These are phyloP conservation scores for Buxus sempervirens DNA, from an alignment of 164 flowering plant genomes.

Conservation along the genomic window DNA sequence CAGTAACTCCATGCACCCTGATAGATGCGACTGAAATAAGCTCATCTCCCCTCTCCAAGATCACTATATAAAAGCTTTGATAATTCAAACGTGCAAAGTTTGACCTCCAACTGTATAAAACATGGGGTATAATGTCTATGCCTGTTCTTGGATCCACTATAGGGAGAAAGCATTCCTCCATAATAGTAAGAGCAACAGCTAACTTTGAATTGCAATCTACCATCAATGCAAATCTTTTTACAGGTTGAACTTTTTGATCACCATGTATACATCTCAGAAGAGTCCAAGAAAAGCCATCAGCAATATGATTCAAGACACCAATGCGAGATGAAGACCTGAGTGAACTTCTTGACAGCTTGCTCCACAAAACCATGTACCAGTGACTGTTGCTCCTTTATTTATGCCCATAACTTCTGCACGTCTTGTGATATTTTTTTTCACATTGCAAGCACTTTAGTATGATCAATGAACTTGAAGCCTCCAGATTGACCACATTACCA, in stretches of 20 bases:
- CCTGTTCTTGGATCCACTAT: constrained; percentile 96
- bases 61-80: too few relatives aligned
- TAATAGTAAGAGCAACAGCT: constrained; percentile 85
- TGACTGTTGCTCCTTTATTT: too few relatives aligned
- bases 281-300: constrained; percentile 68
- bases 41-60: too few relatives aligned
- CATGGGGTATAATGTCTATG: constrained; percentile 90
- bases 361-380: constrained; percentile 23
- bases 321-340: constrained; percentile 67
- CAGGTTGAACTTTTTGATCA: constrained; percentile 73
- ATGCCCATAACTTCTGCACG: too few relatives aligned
- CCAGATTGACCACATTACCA: constrained; percentile 54
- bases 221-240: constrained; percentile 62
- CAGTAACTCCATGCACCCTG: constrained; percentile 81
- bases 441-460: constrained; percentile 73
- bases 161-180: constrained; percentile 95
- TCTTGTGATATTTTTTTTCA: constrained; percentile 74
- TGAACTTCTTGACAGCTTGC: too few relatives aligned
- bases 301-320: constrained; percentile 52
- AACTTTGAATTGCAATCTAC: constrained; percentile 95
- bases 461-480: constrained; percentile 31
- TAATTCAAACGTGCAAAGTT: constrained; percentile 10
- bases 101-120: constrained; percentile 87
- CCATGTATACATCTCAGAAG: constrained; percentile 76
- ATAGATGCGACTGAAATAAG: too few relatives aligned